Conservation (phyloP, 1,139 yeast species). For the Casaregolazyma suthepensis region DNA sequence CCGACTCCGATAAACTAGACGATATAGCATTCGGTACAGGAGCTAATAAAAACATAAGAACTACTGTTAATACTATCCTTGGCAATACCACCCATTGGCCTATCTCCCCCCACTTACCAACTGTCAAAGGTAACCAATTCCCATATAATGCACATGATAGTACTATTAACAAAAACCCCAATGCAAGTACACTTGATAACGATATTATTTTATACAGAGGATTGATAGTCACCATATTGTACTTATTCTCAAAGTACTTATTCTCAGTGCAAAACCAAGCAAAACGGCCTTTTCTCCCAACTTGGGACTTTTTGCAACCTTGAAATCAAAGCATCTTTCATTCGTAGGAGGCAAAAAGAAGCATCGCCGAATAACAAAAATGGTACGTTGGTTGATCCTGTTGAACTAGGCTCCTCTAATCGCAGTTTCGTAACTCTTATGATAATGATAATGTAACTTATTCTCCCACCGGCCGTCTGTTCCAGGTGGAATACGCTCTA, state of each 20-base stretch:
- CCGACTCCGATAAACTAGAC: constrained; percentile 35
- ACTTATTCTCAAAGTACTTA: too few species aligned
- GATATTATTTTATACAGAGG: constrained; percentile 72
- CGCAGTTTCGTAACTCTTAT: constrained; percentile 89
- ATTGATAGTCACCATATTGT: constrained; percentile 31
- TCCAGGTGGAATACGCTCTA: constrained; percentile 91
- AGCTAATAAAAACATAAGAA: constrained; percentile 48
- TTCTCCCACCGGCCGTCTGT: constrained; percentile 94
- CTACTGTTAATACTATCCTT: constrained; percentile 17
- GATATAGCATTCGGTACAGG: constrained; percentile 63
- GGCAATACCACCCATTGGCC: not conserved
- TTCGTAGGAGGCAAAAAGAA: not conserved
- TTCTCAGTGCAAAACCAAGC: too few species aligned
- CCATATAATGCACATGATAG: constrained; percentile 69
- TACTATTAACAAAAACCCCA: constrained; percentile 73
- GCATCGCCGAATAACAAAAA: not conserved
- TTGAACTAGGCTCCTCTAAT: not conserved
- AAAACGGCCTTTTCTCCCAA: not conserved
- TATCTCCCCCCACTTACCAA: constrained; percentile 34
- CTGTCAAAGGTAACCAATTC: constrained; percentile 70
- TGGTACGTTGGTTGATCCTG: not conserved
- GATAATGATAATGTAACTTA: constrained; percentile 97
- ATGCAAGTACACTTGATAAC: constrained; percentile 64
- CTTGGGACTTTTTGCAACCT: not conserved
- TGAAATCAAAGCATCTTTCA: not conserved